These are phyloP conservation scores for Wallacemonas collosoma DNA, from an alignment of 208 protist species.

Conservation along the genomic window DNA sequence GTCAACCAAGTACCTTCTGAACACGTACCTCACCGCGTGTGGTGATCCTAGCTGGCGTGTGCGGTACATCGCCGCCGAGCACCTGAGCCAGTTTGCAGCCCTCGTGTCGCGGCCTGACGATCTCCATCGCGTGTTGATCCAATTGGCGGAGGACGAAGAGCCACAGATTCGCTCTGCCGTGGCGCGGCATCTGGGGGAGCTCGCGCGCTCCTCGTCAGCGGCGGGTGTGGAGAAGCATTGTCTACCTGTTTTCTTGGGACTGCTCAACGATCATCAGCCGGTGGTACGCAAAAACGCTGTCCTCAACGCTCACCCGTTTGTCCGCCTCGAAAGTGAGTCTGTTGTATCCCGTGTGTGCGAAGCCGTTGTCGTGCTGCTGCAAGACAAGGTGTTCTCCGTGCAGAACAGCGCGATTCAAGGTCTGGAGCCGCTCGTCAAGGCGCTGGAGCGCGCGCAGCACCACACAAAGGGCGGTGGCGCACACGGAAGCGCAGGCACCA, in stretches of 20 bases:
- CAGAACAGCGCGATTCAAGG: slow-evolving; percentile 51
- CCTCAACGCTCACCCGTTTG: slow-evolving; percentile 44
- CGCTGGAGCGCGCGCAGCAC: slow-evolving; percentile 23
- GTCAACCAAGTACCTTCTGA: slow-evolving; percentile 55
- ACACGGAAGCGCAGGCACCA: background rate
- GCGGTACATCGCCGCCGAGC: slow-evolving; percentile 58
- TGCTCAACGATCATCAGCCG: slow-evolving; percentile 55
- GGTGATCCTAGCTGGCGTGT: slow-evolving; percentile 80
- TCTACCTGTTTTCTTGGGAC: slow-evolving; percentile 36
- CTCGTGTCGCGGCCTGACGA: slow-evolving; percentile 49
- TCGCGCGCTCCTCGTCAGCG: slow-evolving; percentile 31
- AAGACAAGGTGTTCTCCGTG: slow-evolving; percentile 41
- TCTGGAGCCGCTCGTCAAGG: slow-evolving; percentile 33
- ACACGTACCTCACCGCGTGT: slow-evolving; percentile 39
- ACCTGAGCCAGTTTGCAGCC: slow-evolving; percentile 47
- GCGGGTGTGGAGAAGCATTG: slow-evolving; percentile 31
- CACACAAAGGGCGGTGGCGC: background rate
- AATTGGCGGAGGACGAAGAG: slow-evolving; percentile 62
- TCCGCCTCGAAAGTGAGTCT: slow-evolving; percentile 40
- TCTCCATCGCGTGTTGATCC: slow-evolving; percentile 44
- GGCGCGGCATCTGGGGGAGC: slow-evolving; percentile 52
- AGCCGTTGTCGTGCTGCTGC: slow-evolving; percentile 39
- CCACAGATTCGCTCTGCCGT: slow-evolving; percentile 65
- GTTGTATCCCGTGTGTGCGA: slow-evolving; percentile 39
- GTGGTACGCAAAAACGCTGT: slow-evolving; percentile 56